These are phyloP conservation scores for Afroboletus lepidellus DNA, from an alignment of 1,284 basidiomycete genomes.

Conservation along the genomic window DNA sequence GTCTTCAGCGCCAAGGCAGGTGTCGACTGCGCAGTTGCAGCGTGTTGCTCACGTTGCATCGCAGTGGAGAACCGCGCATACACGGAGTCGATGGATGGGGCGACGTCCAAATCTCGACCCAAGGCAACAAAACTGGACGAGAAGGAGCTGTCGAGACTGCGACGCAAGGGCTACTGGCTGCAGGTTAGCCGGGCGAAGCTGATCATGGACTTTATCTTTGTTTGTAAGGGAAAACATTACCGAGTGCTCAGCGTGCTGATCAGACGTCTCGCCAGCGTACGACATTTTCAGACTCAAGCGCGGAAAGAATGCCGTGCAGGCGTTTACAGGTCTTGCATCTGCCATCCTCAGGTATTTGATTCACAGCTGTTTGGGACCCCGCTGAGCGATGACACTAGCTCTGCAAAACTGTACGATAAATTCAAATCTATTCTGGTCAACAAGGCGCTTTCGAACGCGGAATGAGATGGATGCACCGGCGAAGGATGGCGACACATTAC, in stretches of 20 bases:
- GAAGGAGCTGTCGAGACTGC: slow-evolving; percentile 64
- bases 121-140: slow-evolving; percentile 61
- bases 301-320: slow-evolving; percentile 58
- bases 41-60: slow-evolving; percentile 2
- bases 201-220: slow-evolving; percentile 78
- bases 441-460: slow-evolving; percentile 25
- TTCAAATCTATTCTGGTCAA: slow-evolving; percentile 62
- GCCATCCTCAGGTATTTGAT: slow-evolving; percentile 65
- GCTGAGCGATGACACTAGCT: slow-evolving; percentile 40
- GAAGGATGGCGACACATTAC: background rate
- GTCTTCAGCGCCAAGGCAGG: slow-evolving; percentile 59
- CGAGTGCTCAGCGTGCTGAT: slow-evolving; percentile 5
- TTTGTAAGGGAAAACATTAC: slow-evolving; percentile 54
- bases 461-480: slow-evolving; percentile 16
- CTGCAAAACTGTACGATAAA: slow-evolving; percentile 67
- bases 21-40: background rate
- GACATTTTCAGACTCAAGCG: slow-evolving; percentile 59
- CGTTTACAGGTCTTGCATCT: slow-evolving; percentile 63
- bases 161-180: slow-evolving; percentile 73
- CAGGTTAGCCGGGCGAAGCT: slow-evolving; percentile 67
- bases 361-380: background rate
- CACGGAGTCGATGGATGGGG: slow-evolving; percentile 66
- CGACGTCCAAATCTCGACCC: slow-evolving; percentile 67
- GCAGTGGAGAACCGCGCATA: slow-evolving; percentile 71
- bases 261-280: slow-evolving; percentile 43